A percentile compares a stretch with the other conserved stretches of the same genome.
These are phyloP conservation scores for Zea mays DNA, from an alignment of 176 grass and related monocot genomes.

Conservation along the genomic window Zm-B73-REFERENCE-NAM-5.0 NC_050105.1:76839001-76839500, in stretches of 20 bases:
- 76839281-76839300: no score
- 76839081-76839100: slow-evolving; percentile 59
- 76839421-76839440: neutral
- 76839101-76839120: slow-evolving; percentile 47
- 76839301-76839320: no score
- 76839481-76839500: neutral
- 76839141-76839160: slow-evolving; percentile 37
- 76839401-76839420: no score
- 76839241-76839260: slow-evolving; percentile 54
- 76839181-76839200: slow-evolving; percentile 71
- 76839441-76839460: neutral
- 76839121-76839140: slow-evolving; percentile 53
- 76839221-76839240: slow-evolving; percentile 59
- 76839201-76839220: slow-evolving; percentile 67
- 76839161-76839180: slow-evolving; percentile 53
- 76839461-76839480: no score
- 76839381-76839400: no score
- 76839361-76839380: no score
- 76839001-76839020: slow-evolving; percentile 37
- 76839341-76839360: no score
- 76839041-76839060: neutral
- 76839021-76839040: slow-evolving; percentile 6
- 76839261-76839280: slow-evolving; percentile 61
- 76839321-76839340: no score
- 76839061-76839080: neutral